Conservation (phyloP, 495 filamentous ascomycete genomes). For the Xylaria curta region DNA sequence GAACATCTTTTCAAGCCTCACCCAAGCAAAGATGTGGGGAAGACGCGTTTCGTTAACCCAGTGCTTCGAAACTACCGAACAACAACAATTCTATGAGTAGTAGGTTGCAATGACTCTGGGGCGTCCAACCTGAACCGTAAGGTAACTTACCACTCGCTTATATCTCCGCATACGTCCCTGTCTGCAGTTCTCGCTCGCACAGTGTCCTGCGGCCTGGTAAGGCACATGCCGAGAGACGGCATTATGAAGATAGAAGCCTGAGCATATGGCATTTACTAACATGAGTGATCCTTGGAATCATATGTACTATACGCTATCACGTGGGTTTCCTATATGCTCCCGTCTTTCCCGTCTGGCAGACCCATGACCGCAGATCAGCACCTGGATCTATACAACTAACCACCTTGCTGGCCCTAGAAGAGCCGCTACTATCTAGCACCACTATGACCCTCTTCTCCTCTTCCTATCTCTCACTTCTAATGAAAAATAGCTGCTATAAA, state of each 20-base stretch:
- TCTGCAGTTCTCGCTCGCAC: background rate
- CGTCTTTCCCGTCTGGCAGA: background rate
- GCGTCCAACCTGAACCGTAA: background rate
- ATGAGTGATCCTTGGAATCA: background rate
- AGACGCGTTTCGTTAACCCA: background rate
- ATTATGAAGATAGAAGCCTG: background rate
- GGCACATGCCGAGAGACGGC: background rate
- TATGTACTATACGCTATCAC: too few relatives aligned
- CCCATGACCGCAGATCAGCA: background rate
- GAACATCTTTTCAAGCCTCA: background rate
- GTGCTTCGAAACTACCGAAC: background rate
- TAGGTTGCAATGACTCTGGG: background rate
- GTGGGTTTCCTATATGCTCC: background rate
- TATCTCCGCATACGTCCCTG: too few relatives aligned
- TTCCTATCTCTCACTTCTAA: background rate
- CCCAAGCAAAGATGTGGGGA: background rate
- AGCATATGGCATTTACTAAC: background rate
- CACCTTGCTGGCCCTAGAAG: too few relatives aligned
- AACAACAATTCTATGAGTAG: background rate
- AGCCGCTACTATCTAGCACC: background rate
- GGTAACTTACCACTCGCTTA: slow-evolving; percentile 11
- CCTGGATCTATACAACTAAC: too few relatives aligned
- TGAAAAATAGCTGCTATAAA: background rate
- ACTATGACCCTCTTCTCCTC: background rate
- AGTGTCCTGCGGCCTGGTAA: background rate